Conservation (phyloP, 2,329 filamentous ascomycete genomes). For the Purpureocillium takamizusanense region DNA sequence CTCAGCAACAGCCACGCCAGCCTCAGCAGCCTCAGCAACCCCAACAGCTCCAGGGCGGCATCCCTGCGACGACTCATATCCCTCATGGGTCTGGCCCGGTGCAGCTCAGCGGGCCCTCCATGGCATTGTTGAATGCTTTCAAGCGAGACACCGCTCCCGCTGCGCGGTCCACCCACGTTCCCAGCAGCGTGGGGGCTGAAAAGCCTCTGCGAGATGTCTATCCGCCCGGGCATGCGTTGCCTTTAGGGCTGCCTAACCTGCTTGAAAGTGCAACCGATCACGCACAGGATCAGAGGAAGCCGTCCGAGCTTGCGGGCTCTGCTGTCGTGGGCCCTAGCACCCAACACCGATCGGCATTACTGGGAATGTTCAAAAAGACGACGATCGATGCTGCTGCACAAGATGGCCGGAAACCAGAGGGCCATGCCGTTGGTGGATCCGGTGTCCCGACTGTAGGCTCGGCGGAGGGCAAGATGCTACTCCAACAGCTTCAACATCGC, state of each 20-base stretch:
- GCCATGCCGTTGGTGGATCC: too few relatives aligned
- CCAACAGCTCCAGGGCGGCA: constrained; percentile 6
- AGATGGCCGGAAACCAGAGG: too few relatives aligned
- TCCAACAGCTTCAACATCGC: constrained; percentile 1
- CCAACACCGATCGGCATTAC: constrained; percentile 37
- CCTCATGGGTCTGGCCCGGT: constrained; percentile 9
- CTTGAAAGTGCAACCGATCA: not conserved
- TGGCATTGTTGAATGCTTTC: constrained; percentile 36
- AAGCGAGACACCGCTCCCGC: constrained; percentile 18
- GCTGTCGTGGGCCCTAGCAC: constrained; percentile 13
- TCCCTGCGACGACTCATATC: constrained; percentile 7
- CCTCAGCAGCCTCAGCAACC: not conserved
- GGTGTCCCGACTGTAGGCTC: not conserved
- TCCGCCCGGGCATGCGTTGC: not conserved
- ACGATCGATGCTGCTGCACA: too few relatives aligned
- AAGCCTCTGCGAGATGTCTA: not conserved
- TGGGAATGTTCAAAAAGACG: constrained; percentile 43
- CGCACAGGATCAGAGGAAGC: constrained; percentile 7
- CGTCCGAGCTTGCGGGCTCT: constrained; percentile 18
- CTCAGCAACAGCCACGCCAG: constrained; percentile 6
- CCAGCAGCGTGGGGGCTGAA: not conserved
- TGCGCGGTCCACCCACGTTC: not conserved
- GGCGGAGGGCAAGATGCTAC: not conserved
- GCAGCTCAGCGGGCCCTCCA: constrained; percentile 30
- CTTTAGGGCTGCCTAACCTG: not conserved